Evolutionary conservation across 768 basidiomycete species (phyloP).

Genomic region (Auricularia sp.): DNA sequence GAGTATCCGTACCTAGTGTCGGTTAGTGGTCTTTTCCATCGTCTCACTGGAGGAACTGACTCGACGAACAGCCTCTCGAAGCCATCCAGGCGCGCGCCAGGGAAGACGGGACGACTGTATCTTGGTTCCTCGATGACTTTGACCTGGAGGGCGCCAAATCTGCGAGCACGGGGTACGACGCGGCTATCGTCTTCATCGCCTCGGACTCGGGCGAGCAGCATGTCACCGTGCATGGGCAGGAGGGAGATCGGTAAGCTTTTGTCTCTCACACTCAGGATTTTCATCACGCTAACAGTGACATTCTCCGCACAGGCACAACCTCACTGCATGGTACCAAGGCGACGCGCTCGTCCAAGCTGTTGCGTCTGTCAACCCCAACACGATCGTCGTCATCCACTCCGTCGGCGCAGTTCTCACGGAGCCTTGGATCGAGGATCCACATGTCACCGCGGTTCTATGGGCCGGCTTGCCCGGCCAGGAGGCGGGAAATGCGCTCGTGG

Average conservation of each 20-base stretch:
- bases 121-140: slow-evolving; percentile 64
- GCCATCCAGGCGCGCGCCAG: slow-evolving; percentile 68
- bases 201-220: slow-evolving; percentile 66
- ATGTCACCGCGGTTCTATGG: slow-evolving; percentile 39
- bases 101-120: slow-evolving; percentile 52
- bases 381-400: slow-evolving; percentile 28
- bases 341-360: slow-evolving; percentile 63
- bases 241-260: neutral
- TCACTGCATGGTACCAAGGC: slow-evolving; percentile 66
- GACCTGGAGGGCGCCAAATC: slow-evolving; percentile 38
- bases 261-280: neutral
- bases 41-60: too few species aligned
- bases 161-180: slow-evolving; percentile 39
- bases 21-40: slow-evolving; percentile 26
- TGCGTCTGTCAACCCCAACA: slow-evolving; percentile 38
- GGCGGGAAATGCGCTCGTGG: slow-evolving; percentile 57
- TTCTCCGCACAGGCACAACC: slow-evolving; percentile 51
- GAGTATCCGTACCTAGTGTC: slow-evolving; percentile 72
- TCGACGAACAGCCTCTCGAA: slow-evolving; percentile 48
- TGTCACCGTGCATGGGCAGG: neutral
- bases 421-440: slow-evolving; percentile 28
- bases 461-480: slow-evolving; percentile 57
- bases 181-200: slow-evolving; percentile 72
- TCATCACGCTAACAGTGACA: neutral
- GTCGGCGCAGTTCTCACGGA: slow-evolving; percentile 21